Base-by-base conservation (phyloP, 1,284 basidiomycete species). In the Rhodotorula glutinis region DNA sequence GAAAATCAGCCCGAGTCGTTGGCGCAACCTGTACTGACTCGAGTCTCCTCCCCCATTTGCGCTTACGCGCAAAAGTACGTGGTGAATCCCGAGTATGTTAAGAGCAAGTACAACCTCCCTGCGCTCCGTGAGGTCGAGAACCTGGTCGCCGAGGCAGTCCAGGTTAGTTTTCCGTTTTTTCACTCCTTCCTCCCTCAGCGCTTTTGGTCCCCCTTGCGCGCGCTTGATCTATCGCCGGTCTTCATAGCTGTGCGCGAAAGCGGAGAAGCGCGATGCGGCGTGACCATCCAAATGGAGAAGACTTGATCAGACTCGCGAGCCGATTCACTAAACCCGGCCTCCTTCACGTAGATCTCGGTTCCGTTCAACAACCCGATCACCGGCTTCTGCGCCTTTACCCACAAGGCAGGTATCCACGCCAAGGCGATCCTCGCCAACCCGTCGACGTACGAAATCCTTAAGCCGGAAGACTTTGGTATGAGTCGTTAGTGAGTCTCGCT, bases 381-480 rank as follows among this genome's bases (percentile, higher is more conserved):
- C 64, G 96, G 96, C 40, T 98, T 98, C 83, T 98, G 96, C 79
- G 96, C 96, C 25, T 99, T 99, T 83, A 99, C 96, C 33, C 96
- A 98, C 88, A 98, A 99, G 88, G 96, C 96, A 41, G 96, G 96
- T 80, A 99, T 99, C 75, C 96, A 99, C 81, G 96, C 96, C 82
- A 99, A 99, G 85, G 96, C 96, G 52, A 99, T 99, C 80, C 86
- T 99, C 65, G 98, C 98, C 83, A 98, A 99, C 85, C 96, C 96
- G 2, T 92, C 90, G 76, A 99, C 96, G 16, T 99, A 98, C 81
- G 92, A 96, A 82, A 93, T 95, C 66, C 80, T 84, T 69, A 96
- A 90, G 87, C 96, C 92, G 57, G 70, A 75, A 51, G 95, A 98
- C 83, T 98, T 98, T 78, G 95, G 95, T 75, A 86, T 99, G 79